Evolutionary conservation across 805 yeast species (phyloP), one percentile per base, ranked within the genome.

Genomic region (Lachancea cidri): DNA sequence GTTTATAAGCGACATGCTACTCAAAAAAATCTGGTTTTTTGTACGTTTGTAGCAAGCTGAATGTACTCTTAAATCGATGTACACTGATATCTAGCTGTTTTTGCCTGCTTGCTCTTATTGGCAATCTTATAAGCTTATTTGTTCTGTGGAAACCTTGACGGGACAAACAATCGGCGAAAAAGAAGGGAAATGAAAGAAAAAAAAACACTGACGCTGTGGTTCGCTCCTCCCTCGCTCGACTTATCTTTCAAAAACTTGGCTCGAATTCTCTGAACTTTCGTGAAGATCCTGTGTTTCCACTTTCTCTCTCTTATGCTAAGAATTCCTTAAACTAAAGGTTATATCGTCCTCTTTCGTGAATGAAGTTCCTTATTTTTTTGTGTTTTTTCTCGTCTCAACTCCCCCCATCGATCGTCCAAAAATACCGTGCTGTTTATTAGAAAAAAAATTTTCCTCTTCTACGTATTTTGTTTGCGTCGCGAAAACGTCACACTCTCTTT

Each of bases 361-460:
- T 32, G 17, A 29, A 31, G n/a, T 35, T 35, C 44, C 44, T 41
- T 40, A 29, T 35, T 40, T 30, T n/a, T 36, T 16, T 41, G 34
- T 41, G 33, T 35, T 29, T 41, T 35, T 41, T 36, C 32, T 29
- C 32, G 14, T 27, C 19, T 24, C n/a, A n/a, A 14, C 31, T 22
- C 19, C 39, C 36, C 25, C 35, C 18, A 19, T 36, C 15, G 18
- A 11, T 41, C 44, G 44, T 41, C 44, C 29, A 31, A 35, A 35
- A 31, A 41, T 36, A 41, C 44, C 44, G 36, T 41, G 29, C 38
- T 35, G 44, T 36, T 41, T 41, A 41, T 35, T 17, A 36, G 42
- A 36, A 29, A 33, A 34, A 40, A 41, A 39, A 35, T 15, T 39
- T 39, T 39, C 33, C 41, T 20, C 27, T 22, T 22, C 27, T 22